Evolutionary conservation across 176 grass and related monocot genomes (phyloP).

Genomic region (Lolium perenne): DNA sequence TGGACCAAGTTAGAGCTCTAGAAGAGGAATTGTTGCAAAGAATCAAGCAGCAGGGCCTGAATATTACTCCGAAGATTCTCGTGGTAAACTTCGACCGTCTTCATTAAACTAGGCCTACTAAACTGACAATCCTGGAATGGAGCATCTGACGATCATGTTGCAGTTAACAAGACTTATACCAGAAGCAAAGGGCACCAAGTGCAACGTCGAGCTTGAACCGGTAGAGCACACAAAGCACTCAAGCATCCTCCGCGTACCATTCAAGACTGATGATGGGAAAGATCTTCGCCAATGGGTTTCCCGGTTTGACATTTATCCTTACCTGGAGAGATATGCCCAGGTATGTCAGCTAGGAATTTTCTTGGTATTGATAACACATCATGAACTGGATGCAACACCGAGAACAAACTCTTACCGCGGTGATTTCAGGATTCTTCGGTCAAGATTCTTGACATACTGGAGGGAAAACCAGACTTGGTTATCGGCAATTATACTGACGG

Average conservation of each 20-base stretch:
- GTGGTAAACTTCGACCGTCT: slow-evolving; percentile 64
- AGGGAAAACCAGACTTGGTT: slow-evolving; percentile 91
- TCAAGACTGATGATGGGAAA: slow-evolving; percentile 66
- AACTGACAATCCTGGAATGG: neutral
- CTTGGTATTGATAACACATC: neutral
- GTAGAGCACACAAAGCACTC: slow-evolving; percentile 73
- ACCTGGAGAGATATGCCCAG: slow-evolving; percentile 94
- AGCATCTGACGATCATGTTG: neutral
- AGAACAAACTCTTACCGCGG: neutral
- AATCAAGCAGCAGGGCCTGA: slow-evolving; percentile 83
- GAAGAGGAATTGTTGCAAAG: slow-evolving; percentile 89
- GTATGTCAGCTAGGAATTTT: slow-evolving; percentile 39
- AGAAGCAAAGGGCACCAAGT: slow-evolving; percentile 91
- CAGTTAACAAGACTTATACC: slow-evolving; percentile 97
- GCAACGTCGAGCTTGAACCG: slow-evolving; percentile 87
- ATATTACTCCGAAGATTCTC: slow-evolving; percentile 80
- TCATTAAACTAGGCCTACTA: neutral
- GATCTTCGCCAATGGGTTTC: slow-evolving; percentile 70
- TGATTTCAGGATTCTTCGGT: slow-evolving; percentile 68
- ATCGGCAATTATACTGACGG: slow-evolving; percentile 97
- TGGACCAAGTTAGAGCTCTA: slow-evolving; percentile 91
- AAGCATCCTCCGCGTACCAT: slow-evolving; percentile 85
- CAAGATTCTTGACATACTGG: slow-evolving; percentile 74
- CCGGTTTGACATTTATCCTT: slow-evolving; percentile 86
- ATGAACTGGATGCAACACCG: neutral